Evolutionary conservation across 306 rosid genomes (phyloP).

Genomic region (Senna tora): DNA sequence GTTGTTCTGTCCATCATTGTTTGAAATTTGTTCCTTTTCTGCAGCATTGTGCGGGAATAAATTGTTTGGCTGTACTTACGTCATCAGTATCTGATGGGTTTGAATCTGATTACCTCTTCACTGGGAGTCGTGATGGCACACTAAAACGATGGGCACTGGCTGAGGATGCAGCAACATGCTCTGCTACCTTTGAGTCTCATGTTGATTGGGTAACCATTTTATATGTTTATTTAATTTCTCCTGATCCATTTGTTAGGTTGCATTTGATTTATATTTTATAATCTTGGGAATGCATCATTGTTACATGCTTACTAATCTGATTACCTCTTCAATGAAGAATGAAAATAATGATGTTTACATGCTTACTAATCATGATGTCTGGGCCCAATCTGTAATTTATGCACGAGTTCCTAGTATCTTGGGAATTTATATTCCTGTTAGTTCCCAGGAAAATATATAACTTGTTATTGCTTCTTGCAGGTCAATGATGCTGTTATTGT

Average conservation of each 20-base stretch:
- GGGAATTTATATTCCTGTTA: too few relatives aligned
- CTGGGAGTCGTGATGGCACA: conserved; percentile 91
- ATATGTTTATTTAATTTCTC: not conserved
- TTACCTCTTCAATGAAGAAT: too few relatives aligned
- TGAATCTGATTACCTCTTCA: conserved; percentile 66
- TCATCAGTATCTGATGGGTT: conserved; percentile 51
- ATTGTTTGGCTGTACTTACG: conserved; percentile 64
- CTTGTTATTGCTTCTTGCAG: conserved; percentile 50
- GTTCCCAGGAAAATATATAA: conserved; percentile 4
- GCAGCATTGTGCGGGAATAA: conserved; percentile 90
- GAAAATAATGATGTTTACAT: conserved; percentile 12
- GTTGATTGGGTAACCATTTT: conserved; percentile 76
- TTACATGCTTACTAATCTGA: too few relatives aligned
- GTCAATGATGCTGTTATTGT: conserved; percentile 80
- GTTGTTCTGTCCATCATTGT: conserved; percentile 9
- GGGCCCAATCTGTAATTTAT: conserved; percentile 18
- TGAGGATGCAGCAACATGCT: conserved; percentile 68
- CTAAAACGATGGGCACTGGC: conserved; percentile 72
- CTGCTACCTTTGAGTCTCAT: conserved; percentile 89
- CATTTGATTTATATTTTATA: conserved; percentile 30
- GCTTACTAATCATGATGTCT: not conserved
- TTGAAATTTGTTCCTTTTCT: conserved; percentile 39
- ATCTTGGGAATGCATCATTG: not conserved
- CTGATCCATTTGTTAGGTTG: conserved; percentile 25
- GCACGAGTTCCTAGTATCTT: conserved; percentile 25